These are phyloP conservation scores for Metarhizium album DNA, from an alignment of 2,329 filamentous ascomycete species.

Conservation along the genomic window DNA sequence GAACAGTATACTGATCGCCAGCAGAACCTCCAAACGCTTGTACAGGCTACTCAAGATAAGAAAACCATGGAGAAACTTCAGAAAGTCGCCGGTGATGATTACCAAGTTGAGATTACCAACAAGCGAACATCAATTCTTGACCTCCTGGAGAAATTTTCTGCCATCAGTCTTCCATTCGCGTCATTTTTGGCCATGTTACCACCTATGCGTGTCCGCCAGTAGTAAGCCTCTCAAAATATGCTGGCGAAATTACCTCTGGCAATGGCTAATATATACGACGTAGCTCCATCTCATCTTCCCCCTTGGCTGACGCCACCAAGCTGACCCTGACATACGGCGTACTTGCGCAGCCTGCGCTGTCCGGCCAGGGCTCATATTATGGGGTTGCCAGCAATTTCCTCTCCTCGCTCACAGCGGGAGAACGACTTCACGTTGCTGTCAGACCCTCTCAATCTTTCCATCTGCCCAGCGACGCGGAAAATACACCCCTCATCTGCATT, in stretches of 20 bases:
- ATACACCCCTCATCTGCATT: constrained; percentile 39
- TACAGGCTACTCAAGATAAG: constrained; percentile 38
- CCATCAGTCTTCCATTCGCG: constrained; percentile 50
- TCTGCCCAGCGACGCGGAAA: constrained; percentile 33
- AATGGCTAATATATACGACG: background rate
- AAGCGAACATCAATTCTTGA: constrained; percentile 57
- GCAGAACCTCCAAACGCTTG: constrained; percentile 29
- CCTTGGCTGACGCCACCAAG: constrained; percentile 43
- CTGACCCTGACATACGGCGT: constrained; percentile 60
- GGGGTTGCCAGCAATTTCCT: constrained; percentile 55
- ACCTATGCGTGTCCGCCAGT: constrained; percentile 68
- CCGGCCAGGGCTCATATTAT: constrained; percentile 37
- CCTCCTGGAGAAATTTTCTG: constrained; percentile 53
- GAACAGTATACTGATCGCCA: constrained; percentile 5
- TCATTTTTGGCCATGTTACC: constrained; percentile 62
- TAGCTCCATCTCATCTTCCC: constrained; percentile 63
- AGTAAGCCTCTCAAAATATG: constrained; percentile 25
- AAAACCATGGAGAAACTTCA: constrained; percentile 31
- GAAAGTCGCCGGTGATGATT: constrained; percentile 34
- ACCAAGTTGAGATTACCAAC: constrained; percentile 35
- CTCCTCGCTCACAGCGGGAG: constrained; percentile 31
- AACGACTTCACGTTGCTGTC: constrained; percentile 39
- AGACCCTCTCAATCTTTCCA: constrained; percentile 35
- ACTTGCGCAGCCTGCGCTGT: constrained; percentile 43
- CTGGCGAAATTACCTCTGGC: background rate